phyloP scores from a whole-genome alignment of 441 rosid species.

The Erodium chrysanthum region DNA sequence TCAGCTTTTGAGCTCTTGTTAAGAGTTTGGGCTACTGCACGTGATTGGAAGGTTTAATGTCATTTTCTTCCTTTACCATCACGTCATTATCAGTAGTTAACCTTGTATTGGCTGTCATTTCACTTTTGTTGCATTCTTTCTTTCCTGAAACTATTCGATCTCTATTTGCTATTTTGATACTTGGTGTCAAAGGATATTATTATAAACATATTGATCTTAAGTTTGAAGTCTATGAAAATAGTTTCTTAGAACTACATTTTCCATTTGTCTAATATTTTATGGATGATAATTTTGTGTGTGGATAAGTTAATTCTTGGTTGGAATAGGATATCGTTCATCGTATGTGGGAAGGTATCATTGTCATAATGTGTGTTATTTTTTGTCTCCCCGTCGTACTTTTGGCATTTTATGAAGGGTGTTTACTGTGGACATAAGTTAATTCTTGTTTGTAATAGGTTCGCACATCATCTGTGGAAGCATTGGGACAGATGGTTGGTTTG shows the following conservation, averaged over 20 bases:
- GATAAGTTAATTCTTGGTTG: neutral
- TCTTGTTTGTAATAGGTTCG: conserved; percentile 54
- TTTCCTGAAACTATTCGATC: neutral
- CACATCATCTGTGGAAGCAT: conserved; percentile 80
- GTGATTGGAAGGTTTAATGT: conserved; percentile 69
- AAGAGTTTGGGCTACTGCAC: conserved; percentile 89
- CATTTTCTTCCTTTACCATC: conserved; percentile 1
- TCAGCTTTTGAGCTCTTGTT: conserved; percentile 92
- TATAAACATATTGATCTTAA: too few relatives aligned
- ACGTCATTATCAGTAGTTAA: neutral
- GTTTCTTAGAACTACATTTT: too few relatives aligned
- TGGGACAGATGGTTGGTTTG: conserved; percentile 97
- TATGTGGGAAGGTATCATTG: neutral
- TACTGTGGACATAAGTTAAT: conserved; percentile 8
- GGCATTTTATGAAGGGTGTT: neutral
- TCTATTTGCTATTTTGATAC: neutral
- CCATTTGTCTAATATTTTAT: too few relatives aligned
- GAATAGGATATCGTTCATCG: neutral
- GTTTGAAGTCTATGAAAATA: too few relatives aligned
- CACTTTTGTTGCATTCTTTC: neutral
- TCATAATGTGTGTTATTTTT: neutral
- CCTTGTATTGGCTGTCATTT: neutral
- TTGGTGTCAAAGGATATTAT: too few relatives aligned
- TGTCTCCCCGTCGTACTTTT: neutral
- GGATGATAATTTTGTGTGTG: neutral